Conservation (phyloP, 371 early-diverging fungal species). For the Neoconidiobolus thromboides region DNA sequence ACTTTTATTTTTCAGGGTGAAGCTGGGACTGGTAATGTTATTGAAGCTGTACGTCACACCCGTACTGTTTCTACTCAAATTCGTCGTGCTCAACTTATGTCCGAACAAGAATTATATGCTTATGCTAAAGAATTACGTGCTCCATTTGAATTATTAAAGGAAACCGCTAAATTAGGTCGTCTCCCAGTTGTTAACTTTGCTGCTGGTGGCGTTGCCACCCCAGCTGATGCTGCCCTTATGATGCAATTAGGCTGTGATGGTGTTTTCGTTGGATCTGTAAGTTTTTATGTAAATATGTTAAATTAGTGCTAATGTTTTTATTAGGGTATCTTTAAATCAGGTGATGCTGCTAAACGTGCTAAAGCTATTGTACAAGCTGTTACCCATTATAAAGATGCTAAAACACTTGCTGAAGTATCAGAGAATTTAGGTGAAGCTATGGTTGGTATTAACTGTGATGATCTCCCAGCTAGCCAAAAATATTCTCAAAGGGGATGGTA, state of each 20-base stretch:
- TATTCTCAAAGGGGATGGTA: slow-evolving; percentile 58
- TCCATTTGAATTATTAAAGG: slow-evolving; percentile 71
- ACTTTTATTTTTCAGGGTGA: slow-evolving; percentile 39
- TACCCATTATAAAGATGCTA: slow-evolving; percentile 80
- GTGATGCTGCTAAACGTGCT: slow-evolving; percentile 91
- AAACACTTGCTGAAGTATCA: slow-evolving; percentile 72
- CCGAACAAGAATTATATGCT: slow-evolving; percentile 50
- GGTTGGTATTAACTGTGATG: slow-evolving; percentile 82
- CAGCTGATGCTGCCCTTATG: slow-evolving; percentile 93
- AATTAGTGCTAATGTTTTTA: not conserved
- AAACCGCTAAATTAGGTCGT: slow-evolving; percentile 73
- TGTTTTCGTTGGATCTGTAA: slow-evolving; percentile 63
- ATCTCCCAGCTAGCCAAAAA: slow-evolving; percentile 42
- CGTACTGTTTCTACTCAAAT: slow-evolving; percentile 73
- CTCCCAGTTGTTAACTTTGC: slow-evolving; percentile 96
- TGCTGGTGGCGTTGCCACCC: slow-evolving; percentile 92
- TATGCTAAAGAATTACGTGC: slow-evolving; percentile 90
- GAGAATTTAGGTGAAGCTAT: slow-evolving; percentile 91
- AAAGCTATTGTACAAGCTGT: slow-evolving; percentile 92
- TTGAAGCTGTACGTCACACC: slow-evolving; percentile 90
- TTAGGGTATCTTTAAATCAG: slow-evolving; percentile 73
- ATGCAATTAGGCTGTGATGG: slow-evolving; percentile 96
- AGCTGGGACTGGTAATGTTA: slow-evolving; percentile 91
- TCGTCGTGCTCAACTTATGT: slow-evolving; percentile 47
- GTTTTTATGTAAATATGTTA: not conserved